Conservation (phyloP, 768 basidiomycete genomes). For the Boletus reticulatus region DNA sequence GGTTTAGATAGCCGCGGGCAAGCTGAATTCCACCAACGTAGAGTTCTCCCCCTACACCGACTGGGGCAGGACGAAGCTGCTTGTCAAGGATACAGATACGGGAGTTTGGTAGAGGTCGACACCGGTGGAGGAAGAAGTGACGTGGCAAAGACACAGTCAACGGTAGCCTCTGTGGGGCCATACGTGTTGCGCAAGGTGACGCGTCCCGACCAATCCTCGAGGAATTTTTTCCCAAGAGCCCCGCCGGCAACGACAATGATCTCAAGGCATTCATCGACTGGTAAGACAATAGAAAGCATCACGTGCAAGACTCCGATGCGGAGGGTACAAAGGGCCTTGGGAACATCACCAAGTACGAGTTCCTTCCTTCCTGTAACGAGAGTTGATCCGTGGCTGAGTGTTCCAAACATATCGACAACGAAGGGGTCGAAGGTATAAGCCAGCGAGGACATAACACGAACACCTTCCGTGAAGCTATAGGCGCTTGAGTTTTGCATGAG, state of each 20-base stretch:
- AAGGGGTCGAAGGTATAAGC: conserved; percentile 32
- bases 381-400: conserved; percentile 19
- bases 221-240: conserved; percentile 21
- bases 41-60: conserved; percentile 29
- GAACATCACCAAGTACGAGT: conserved; percentile 31
- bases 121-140: conserved; percentile 18
- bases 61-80: conserved; percentile 23
- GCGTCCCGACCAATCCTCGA: conserved; percentile 23
- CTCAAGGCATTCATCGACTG: conserved; percentile 22
- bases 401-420: conserved; percentile 19
- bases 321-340: conserved; percentile 27
- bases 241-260: conserved; percentile 28
- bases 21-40: conserved; percentile 22
- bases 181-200: conserved; percentile 33
- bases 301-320: conserved; percentile 26
- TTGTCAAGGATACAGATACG: conserved; percentile 31
- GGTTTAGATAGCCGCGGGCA: conserved; percentile 22
- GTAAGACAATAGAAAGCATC: conserved; percentile 32
- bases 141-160: conserved; percentile 29
- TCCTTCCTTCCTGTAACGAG: conserved; percentile 24
- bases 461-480: conserved; percentile 23
- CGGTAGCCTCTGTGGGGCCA: conserved; percentile 33
- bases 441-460: conserved; percentile 26
- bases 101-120: conserved; percentile 30
- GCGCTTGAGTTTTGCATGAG: conserved; percentile 19